Conservation (phyloP, 2,329 filamentous ascomycete species). For the Chrysoporthe cubensis region DNA sequence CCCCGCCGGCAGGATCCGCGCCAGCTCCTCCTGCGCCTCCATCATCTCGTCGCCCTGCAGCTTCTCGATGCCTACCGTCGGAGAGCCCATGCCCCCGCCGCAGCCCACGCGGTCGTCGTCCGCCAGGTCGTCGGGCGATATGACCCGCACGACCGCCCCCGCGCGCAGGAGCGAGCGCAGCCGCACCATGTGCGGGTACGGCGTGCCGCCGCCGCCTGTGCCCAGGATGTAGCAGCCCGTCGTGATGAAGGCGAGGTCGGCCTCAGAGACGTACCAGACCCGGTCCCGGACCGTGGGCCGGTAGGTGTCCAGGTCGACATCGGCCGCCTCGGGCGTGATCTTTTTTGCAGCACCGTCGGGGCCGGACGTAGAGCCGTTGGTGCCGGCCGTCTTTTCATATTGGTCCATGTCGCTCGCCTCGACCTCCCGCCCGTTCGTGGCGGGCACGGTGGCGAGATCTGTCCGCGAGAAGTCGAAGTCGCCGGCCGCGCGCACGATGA, state of each 20-base stretch:
- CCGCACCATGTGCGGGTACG: conserved; percentile 55
- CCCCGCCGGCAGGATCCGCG: conserved; percentile 47
- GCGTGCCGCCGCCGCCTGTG: conserved; percentile 64
- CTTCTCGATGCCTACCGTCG: conserved; percentile 64
- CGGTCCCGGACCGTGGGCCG: conserved; percentile 54
- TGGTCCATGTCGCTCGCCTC: conserved; percentile 31
- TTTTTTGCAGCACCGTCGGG: not conserved
- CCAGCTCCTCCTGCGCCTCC: conserved; percentile 55
- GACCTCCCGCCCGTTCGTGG: conserved; percentile 10
- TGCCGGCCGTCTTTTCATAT: conserved; percentile 32
- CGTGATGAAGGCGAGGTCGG: conserved; percentile 60
- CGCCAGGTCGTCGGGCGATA: conserved; percentile 53
- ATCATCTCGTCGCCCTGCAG: conserved; percentile 60
- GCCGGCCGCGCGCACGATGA: conserved; percentile 63
- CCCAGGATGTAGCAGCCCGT: conserved; percentile 65
- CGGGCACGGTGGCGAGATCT: conserved; percentile 29
- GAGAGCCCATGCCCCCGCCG: conserved; percentile 62
- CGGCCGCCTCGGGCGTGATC: conserved; percentile 25
- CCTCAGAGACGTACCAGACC: conserved; percentile 61
- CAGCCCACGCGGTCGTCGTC: conserved; percentile 58
- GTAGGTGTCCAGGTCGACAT: conserved; percentile 47
- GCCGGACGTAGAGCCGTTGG: conserved; percentile 15
- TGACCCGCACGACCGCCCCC: conserved; percentile 55
- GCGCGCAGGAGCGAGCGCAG: conserved; percentile 54
- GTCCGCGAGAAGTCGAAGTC: conserved; percentile 54